These are phyloP conservation scores for Daldinia decipiens DNA, from an alignment of 495 filamentous ascomycete genomes.

Conservation along the genomic window DNA sequence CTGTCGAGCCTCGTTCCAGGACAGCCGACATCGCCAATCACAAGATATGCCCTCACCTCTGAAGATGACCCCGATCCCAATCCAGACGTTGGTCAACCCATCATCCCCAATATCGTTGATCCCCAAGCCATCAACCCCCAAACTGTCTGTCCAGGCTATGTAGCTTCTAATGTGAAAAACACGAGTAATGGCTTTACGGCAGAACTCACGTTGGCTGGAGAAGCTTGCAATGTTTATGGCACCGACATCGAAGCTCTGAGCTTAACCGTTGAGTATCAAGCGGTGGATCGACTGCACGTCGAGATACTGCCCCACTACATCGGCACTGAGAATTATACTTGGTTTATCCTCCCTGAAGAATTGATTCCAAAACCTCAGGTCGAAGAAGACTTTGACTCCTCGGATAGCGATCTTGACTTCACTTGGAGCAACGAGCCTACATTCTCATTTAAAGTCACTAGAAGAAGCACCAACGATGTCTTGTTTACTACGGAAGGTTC, in stretches of 20 bases:
- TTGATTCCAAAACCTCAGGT: slow-evolving; percentile 68
- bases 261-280: slow-evolving; percentile 77
- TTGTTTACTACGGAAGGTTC: slow-evolving; percentile 79
- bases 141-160: slow-evolving; percentile 79
- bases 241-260: slow-evolving; percentile 72
- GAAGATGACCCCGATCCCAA: slow-evolving; percentile 18
- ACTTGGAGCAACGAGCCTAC: slow-evolving; percentile 70
- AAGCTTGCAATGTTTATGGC: slow-evolving; percentile 77
- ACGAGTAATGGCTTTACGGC: slow-evolving; percentile 64
- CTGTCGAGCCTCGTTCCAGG: slow-evolving; percentile 11
- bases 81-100: slow-evolving; percentile 56
- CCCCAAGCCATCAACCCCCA: slow-evolving; percentile 77
- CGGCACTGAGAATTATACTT: slow-evolving; percentile 70
- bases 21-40: slow-evolving; percentile 5
- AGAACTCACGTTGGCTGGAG: slow-evolving; percentile 71
- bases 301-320: slow-evolving; percentile 77
- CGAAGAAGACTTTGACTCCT: slow-evolving; percentile 48
- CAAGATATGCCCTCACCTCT: not conserved
- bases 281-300: slow-evolving; percentile 76
- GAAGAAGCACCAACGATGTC: slow-evolving; percentile 69
- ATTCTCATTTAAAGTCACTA: slow-evolving; percentile 77
- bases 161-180: slow-evolving; percentile 67
- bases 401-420: slow-evolving; percentile 64
- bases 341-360: slow-evolving; percentile 72
- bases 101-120: slow-evolving; percentile 78